These are phyloP conservation scores for Candida nemodendra DNA, from an alignment of 805 yeast species.

Conservation along the genomic window DNA sequence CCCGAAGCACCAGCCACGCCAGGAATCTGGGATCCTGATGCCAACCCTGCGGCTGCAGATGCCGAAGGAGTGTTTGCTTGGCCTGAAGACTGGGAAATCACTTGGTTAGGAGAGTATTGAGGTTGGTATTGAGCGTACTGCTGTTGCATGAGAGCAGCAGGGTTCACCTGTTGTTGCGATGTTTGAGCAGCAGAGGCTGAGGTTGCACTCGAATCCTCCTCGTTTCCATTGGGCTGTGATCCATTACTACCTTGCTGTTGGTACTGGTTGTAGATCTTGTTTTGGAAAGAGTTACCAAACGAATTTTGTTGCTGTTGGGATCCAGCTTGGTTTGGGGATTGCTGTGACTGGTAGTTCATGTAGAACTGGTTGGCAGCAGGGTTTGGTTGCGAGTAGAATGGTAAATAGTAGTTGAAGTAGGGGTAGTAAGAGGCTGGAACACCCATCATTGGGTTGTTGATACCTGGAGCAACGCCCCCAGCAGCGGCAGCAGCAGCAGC, in stretches of 20 bases:
- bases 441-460: conserved; percentile 31
- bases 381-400: conserved; percentile 29
- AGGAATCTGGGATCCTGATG: conserved; percentile 16
- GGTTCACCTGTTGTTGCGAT: conserved; percentile 22
- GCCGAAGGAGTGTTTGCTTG: conserved; percentile 16
- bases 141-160: conserved; percentile 24
- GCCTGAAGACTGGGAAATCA: conserved; percentile 8
- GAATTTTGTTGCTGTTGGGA: conserved; percentile 24
- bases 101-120: conserved; percentile 13
- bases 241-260: conserved; percentile 19
- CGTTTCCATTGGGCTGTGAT: conserved; percentile 14
- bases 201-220: conserved; percentile 12
- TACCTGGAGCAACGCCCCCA: conserved; percentile 21
- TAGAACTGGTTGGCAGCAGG: conserved; percentile 31
- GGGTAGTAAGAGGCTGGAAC: conserved; percentile 32
- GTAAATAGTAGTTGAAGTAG: conserved; percentile 32
- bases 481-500: conserved; percentile 18
- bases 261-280: conserved; percentile 29
- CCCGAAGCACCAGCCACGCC: conserved; percentile 18
- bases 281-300: conserved; percentile 24
- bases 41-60: conserved; percentile 15
- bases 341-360: conserved; percentile 28
- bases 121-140: conserved; percentile 26
- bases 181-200: conserved; percentile 14
- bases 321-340: conserved; percentile 21